Evolutionary conservation across 495 filamentous ascomycete genomes (phyloP), one percentile per base, ranked within the genome.

Genomic region (Xylaria flabelliformis): DNA sequence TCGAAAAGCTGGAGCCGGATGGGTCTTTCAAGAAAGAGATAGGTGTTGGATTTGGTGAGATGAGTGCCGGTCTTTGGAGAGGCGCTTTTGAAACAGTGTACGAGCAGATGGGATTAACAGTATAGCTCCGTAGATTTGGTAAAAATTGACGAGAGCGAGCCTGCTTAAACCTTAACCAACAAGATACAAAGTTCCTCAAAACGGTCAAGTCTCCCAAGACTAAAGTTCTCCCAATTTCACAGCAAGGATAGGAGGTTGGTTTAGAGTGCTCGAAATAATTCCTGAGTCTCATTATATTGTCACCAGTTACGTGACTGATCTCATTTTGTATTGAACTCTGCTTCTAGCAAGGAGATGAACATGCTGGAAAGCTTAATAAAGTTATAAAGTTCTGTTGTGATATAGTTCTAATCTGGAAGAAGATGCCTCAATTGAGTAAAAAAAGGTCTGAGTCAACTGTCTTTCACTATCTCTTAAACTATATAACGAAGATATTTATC

Each of bases 1-100:
- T 76, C 29, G 75, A 78, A 44, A 51, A 73, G 55, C 72, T 56
- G 6, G 74, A 32, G 12, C 56, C 46, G 0, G 73, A 72, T 50
- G 69, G 73, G 7, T 56, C 32, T n/a, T 56, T 74, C 41, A 76
- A 75, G 69, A 79, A 77, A 59, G 80, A 82, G 72, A 74, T 81
- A 34, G 78, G 66, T 7, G 71, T 77, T 32, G 79, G 78, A 17
- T 80, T 81, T 72, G 72, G 76, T 19, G 44, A 79, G 69, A 69
- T 77, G 62, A 75, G 66, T 9, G 75, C 72, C 15, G 58, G 63
- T 12, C 71, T 69, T 39, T 84, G 81, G 81, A 74, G 81, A 53
- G 74, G 71, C n/a, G 72, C 73, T 19, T 80, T 80, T 71, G 76
- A 73, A 15, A 71, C 67, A 21, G 61, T 64, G 36, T 64, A 64